A percentile compares a stretch with the other conserved stretches of the same genome.
Evolutionary conservation across 495 filamentous ascomycete species (phyloP).

Genomic region (Daldinia concentrica): DNA sequence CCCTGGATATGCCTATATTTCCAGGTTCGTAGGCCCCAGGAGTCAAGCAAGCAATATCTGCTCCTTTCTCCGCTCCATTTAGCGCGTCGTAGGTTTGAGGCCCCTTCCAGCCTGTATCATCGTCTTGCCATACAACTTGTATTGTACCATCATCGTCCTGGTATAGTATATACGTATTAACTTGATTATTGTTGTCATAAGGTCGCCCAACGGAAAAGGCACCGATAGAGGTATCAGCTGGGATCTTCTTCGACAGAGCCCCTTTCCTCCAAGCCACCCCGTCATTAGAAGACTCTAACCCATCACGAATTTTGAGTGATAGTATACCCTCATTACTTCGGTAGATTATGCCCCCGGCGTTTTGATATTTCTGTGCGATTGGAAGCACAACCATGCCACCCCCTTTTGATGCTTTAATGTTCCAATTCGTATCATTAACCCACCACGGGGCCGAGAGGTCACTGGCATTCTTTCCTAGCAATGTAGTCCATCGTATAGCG

Average conservation of each 20-base stretch:
- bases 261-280: slow-evolving; percentile 33
- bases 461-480: slow-evolving; percentile 20
- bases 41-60: slow-evolving; percentile 31
- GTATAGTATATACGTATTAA: slow-evolving; percentile 38
- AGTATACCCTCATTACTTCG: slow-evolving; percentile 29
- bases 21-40: slow-evolving; percentile 10
- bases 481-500: slow-evolving; percentile 23
- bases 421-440: slow-evolving; percentile 32
- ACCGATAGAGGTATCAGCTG: slow-evolving; percentile 15
- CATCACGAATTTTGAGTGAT: slow-evolving; percentile 28
- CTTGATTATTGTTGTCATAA: slow-evolving; percentile 32
- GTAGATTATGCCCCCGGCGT: slow-evolving; percentile 31
- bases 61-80: slow-evolving; percentile 11
- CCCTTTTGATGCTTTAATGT: slow-evolving; percentile 23
- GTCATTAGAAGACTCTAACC: slow-evolving; percentile 18
- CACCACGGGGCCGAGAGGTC: slow-evolving; percentile 30
- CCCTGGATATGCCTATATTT: slow-evolving; percentile 20
- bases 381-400: slow-evolving; percentile 21
- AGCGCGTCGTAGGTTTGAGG: slow-evolving; percentile 32
- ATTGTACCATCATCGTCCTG: slow-evolving; percentile 25
- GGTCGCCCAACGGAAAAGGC: slow-evolving; percentile 35
- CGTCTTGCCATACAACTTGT: slow-evolving; percentile 35
- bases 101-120: slow-evolving; percentile 30
- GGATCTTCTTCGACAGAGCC: slow-evolving; percentile 32
- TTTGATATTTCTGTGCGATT: slow-evolving; percentile 11